A percentile compares a stretch with the other conserved stretches of the same genome.
Conservation (phyloP, 306 rosid species). For the apple (Malus domestica) region DNA sequence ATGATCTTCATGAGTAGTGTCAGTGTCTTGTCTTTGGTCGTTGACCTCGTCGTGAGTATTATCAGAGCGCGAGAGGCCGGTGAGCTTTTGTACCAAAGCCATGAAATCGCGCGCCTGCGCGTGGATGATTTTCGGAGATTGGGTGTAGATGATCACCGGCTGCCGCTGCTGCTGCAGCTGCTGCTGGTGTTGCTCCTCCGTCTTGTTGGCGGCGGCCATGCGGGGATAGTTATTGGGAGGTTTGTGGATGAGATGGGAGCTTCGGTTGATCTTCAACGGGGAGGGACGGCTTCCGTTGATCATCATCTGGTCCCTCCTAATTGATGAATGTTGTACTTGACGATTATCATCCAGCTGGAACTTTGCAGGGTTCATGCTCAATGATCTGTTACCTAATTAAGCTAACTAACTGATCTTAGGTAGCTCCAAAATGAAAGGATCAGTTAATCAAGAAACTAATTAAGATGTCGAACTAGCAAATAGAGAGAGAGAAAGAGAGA, state of each 20-base stretch:
- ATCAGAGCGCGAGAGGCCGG: constrained; percentile 38
- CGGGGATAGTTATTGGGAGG: constrained; percentile 10
- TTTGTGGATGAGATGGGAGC: constrained; percentile 42
- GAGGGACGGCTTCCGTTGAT: constrained; percentile 67
- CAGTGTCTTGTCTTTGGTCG: background rate
- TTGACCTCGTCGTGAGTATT: background rate
- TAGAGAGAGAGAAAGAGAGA: background rate
- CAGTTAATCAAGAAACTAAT: background rate
- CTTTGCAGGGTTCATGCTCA: constrained; percentile 29
- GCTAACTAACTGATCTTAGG: background rate
- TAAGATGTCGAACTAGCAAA: background rate
- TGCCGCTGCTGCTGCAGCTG: constrained; percentile 31
- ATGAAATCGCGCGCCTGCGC: constrained; percentile 64
- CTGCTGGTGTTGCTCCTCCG: background rate
- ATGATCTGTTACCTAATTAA: background rate
- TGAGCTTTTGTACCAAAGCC: constrained; percentile 83
- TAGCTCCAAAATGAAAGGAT: background rate
- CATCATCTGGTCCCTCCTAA: constrained; percentile 7
- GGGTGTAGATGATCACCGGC: constrained; percentile 75
- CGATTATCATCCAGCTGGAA: constrained; percentile 3
- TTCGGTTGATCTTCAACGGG: constrained; percentile 45
- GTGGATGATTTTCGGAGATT: constrained; percentile 78
- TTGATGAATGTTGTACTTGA: background rate
- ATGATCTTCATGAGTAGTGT: background rate
- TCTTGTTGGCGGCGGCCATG: background rate